Evolutionary conservation across 2,329 filamentous ascomycete species (phyloP).

Genomic region (Monascus ruber): DNA sequence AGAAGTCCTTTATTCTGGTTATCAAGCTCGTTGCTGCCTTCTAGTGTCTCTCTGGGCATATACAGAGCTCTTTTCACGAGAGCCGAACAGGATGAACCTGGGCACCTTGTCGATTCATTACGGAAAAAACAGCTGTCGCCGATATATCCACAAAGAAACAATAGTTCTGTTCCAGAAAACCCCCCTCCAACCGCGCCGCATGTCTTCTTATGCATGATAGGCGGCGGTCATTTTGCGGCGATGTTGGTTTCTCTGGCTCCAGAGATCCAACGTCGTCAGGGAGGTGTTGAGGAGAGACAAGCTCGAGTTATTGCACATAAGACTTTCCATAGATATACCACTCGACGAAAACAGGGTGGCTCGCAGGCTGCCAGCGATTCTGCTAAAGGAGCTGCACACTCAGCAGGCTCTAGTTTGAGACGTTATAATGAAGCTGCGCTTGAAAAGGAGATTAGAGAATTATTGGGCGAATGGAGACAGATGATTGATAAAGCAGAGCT

Average conservation of each 20-base stretch:
- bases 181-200: conserved; percentile 55
- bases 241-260: conserved; percentile 89
- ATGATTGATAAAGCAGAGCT: conserved; percentile 76
- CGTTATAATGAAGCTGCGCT: conserved; percentile 90
- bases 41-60: conserved; percentile 70
- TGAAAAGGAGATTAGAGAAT: conserved; percentile 70
- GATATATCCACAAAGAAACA: conserved; percentile 31
- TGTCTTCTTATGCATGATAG: conserved; percentile 96
- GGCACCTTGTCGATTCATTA: conserved; percentile 55
- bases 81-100: conserved; percentile 55
- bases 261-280: conserved; percentile 57
- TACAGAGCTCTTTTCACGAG: conserved; percentile 72
- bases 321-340: conserved; percentile 96
- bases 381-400: conserved; percentile 87
- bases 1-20: conserved; percentile 81
- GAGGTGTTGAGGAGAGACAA: conserved; percentile 66
- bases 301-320: conserved; percentile 88
- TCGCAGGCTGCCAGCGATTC: conserved; percentile 89
- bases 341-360: conserved; percentile 88
- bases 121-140: conserved; percentile 66
- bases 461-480: conserved; percentile 73
- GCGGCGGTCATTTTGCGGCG: conserved; percentile 90
- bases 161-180: conserved; percentile 26
- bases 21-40: conserved; percentile 59
- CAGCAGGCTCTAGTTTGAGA: conserved; percentile 78